Evolutionary conservation across 106 monocot genomes (phyloP), one percentile per base, ranked within the genome.

Genomic region (Alisma plantagoaquatica): DNA sequence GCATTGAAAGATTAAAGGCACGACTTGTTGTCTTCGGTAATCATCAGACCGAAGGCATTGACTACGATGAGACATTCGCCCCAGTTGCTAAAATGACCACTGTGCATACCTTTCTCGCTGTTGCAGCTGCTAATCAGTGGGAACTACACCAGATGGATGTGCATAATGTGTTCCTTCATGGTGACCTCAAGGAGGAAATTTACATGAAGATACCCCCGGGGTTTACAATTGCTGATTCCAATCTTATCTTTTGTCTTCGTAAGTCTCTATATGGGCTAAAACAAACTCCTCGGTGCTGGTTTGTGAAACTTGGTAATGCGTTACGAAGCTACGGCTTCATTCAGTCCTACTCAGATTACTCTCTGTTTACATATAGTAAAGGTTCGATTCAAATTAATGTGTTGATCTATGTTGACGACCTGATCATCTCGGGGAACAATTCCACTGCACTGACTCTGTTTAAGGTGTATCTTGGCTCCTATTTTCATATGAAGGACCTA

Each of bases 401-500:
- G 8, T 11, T 49, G 2, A 1, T 49, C 22, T 49, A 49, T 23
- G 48, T 49, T 3, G 48, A 49, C 25, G 48, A 23, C 22, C 21
- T 49, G 7, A 0, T 49, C 4, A 49, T 49, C 21, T 3, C 10
- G 10, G 18, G 48, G 2, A 23, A 49, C 25, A 7, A 15, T 49
- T 26, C 6, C 0, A 11, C 1, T 0, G 22, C 20, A 14, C 46
- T 49, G 17, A 1, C 20, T 17, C 27, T 26, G 2, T 14, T 48
- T 7, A 61, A 61, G 23, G 11, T 1, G 5, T 19, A 31, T 5
- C 23, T 61, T 23, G 22, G 26, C 1, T 1, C 22, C 1, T 19
- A 17, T 14, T 60, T 46, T 47, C 18, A 47, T 15, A 17, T 60
- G 29, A 46, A 60, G 19, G 59, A 60, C 21, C 16, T 60, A 1